phyloP scores from a whole-genome alignment of 2,329 filamentous ascomycete species.

The Fusarium abutilonis region DNA sequence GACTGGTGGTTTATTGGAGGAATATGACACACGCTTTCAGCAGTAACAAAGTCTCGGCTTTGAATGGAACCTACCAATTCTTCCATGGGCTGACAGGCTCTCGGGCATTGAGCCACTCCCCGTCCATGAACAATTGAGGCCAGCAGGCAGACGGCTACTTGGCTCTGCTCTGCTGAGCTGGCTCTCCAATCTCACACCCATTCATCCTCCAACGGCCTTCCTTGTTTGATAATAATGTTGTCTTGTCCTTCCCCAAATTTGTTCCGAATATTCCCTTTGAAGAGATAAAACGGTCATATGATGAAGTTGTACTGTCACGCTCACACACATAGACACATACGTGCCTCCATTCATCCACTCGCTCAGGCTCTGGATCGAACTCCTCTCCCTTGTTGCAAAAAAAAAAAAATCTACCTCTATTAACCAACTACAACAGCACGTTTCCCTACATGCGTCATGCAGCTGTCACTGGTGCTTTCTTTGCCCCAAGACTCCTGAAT shows the following conservation, averaged over 20 bases:
- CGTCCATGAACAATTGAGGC: constrained; percentile 16
- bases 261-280: constrained; percentile 28
- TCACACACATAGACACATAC: constrained; percentile 27
- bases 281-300: constrained; percentile 34
- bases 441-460: constrained; percentile 30
- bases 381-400: constrained; percentile 12
- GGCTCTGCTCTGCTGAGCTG: constrained; percentile 19
- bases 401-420: constrained; percentile 4
- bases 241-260: constrained; percentile 29
- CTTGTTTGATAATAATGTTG: constrained; percentile 11
- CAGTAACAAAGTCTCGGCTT: constrained; percentile 25
- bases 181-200: constrained; percentile 28
- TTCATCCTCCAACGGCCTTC: constrained; percentile 13
- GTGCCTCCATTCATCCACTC: constrained; percentile 8
- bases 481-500: constrained; percentile 19
- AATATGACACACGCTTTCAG: constrained; percentile 30
- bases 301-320: constrained; percentile 32
- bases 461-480: constrained; percentile 29
- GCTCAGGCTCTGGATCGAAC: constrained; percentile 3
- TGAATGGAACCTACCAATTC: constrained; percentile 18
- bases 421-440: constrained; percentile 12
- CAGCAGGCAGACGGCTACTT: constrained; percentile 8
- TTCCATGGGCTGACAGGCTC: constrained; percentile 18
- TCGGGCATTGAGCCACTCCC: constrained; percentile 20
- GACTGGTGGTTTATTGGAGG: constrained; percentile 14